phyloP scores from a whole-genome alignment of 441 rosid species.

The Flueggea neowawraea region DNA sequence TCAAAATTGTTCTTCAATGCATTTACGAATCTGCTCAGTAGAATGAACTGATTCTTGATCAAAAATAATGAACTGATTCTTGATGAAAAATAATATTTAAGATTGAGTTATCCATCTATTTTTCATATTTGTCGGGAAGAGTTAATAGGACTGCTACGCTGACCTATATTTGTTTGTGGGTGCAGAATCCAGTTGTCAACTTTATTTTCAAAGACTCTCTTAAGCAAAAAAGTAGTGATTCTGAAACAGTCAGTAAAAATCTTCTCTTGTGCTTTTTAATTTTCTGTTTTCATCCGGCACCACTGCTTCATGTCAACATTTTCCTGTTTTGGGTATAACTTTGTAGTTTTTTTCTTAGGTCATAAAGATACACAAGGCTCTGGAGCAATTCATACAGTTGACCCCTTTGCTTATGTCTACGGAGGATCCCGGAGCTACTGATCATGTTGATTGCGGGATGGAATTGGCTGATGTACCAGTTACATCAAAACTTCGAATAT shows the following conservation, averaged over 20 bases:
- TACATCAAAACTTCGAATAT: constrained; percentile 58
- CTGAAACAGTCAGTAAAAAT: constrained; percentile 69
- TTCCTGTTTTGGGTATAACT: background rate
- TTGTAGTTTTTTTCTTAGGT: constrained; percentile 43
- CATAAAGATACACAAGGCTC: constrained; percentile 51
- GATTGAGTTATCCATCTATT: no score
- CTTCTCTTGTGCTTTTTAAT: constrained; percentile 5
- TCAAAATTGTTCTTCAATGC: no score
- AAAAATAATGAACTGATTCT: no score
- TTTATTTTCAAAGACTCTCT: constrained; percentile 72
- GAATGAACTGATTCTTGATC: no score
- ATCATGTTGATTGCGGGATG: constrained; percentile 38
- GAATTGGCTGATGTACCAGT: constrained; percentile 46
- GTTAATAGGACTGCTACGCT: no score
- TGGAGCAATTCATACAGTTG: constrained; percentile 55
- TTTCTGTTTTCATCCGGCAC: background rate
- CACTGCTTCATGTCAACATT: background rate
- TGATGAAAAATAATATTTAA: no score
- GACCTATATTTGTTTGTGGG: background rate
- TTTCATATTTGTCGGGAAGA: no score
- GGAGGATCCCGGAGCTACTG: constrained; percentile 30
- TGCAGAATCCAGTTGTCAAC: constrained; percentile 70
- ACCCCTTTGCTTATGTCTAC: constrained; percentile 52
- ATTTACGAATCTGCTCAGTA: no score
- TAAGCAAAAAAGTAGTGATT: constrained; percentile 79